Evolutionary conservation across 1,284 basidiomycete species (phyloP).

Genomic region (Cryptococcus depauperatus): DNA sequence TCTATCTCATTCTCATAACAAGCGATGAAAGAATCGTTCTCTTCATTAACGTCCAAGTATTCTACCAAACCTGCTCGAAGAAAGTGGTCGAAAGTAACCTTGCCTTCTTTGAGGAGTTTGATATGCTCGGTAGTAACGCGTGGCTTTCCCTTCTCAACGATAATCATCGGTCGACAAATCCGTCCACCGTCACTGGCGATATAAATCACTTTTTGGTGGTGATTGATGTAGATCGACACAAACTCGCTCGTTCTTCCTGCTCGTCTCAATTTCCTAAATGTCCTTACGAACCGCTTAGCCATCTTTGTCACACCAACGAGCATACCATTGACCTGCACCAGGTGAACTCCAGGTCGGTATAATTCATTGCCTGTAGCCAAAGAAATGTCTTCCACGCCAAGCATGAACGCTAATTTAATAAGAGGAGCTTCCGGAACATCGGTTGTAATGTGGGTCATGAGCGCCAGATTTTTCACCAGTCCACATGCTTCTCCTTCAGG

Average conservation of each 20-base stretch:
- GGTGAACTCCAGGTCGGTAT: conserved; percentile 81
- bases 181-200: conserved; percentile 93
- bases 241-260: conserved; percentile 92
- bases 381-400: conserved; percentile 95
- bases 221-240: conserved; percentile 93
- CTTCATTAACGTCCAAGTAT: conserved; percentile 98
- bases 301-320: conserved; percentile 88
- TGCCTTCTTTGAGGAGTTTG: conserved; percentile 67
- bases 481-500: conserved; percentile 99
- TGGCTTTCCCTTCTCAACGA: conserved; percentile 76
- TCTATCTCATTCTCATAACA: conserved; percentile 87
- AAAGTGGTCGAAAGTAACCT: conserved; percentile 88
- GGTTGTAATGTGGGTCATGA: conserved; percentile 99
- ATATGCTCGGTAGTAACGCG: conserved; percentile 78
- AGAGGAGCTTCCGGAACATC: conserved; percentile 97
- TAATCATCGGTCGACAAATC: conserved; percentile 98
- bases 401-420: conserved; percentile 78
- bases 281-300: conserved; percentile 75
- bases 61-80: conserved; percentile 92
- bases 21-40: conserved; percentile 96
- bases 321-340: conserved; percentile 95
- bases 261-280: conserved; percentile 86
- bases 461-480: conserved; percentile 93
- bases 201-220: conserved; percentile 89
- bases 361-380: conserved; percentile 92